Conservation (phyloP, 2,329 filamentous ascomycete genomes). For the Paracoccidioides brasiliensis region DNA sequence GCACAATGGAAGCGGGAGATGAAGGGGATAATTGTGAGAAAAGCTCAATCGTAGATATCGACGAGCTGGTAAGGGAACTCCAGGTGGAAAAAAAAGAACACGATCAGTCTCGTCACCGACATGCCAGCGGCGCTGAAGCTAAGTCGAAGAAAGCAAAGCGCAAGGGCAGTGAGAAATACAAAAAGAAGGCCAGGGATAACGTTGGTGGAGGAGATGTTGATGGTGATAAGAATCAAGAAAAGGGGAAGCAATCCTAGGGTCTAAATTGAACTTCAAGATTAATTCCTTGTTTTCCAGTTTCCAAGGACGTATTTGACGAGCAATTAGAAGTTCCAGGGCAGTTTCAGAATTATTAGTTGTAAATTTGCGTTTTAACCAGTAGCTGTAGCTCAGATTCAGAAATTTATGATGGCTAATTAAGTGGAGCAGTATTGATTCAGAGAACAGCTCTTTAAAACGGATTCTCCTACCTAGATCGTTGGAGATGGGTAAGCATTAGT, state of each 20-base stretch:
- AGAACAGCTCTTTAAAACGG: no score
- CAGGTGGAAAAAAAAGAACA: background rate
- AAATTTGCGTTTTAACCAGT: no score
- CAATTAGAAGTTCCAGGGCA: no score
- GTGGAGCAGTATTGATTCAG: no score
- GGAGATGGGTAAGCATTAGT: no score
- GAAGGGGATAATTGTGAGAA: background rate
- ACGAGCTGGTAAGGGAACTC: background rate
- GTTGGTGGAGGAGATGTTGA: background rate
- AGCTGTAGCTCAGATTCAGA: no score
- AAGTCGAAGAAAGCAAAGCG: constrained; percentile 1
- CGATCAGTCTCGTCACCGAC: background rate
- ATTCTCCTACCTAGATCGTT: no score
- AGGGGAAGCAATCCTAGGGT: background rate
- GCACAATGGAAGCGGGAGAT: constrained; percentile 2
- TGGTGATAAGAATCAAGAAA: background rate
- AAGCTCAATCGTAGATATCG: background rate
- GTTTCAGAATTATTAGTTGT: no score
- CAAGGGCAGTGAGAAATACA: background rate
- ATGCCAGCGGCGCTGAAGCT: background rate
- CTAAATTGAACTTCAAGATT: background rate
- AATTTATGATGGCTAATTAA: no score
- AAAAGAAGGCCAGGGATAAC: background rate
- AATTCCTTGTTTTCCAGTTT: background rate
- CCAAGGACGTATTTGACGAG: no score